Conservation (phyloP, 129 eudicot genomes). For the Logfia minima region DNA sequence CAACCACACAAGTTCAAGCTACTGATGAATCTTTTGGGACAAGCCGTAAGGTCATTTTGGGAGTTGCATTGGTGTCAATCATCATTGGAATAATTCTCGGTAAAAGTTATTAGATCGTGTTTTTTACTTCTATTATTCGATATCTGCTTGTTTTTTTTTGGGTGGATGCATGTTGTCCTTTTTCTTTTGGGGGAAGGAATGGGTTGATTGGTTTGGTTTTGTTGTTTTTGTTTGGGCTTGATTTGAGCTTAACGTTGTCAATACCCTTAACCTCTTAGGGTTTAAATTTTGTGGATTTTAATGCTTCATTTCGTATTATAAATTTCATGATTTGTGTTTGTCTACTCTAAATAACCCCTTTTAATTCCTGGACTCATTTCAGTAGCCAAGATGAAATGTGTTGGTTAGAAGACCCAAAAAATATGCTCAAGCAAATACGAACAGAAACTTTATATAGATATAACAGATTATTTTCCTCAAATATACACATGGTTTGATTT, state of each 20-base stretch:
- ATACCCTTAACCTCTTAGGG: constrained; percentile 34
- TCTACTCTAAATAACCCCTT: neutral
- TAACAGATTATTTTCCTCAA: too few species aligned
- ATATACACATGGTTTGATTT: too few species aligned
- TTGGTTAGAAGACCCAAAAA: neutral
- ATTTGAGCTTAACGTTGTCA: constrained; percentile 28
- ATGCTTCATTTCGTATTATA: constrained; percentile 23
- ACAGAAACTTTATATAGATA: too few species aligned
- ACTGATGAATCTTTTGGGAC: constrained; percentile 47
- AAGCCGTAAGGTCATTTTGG: constrained; percentile 63
- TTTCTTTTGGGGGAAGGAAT: constrained; percentile 11
- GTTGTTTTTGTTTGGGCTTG: constrained; percentile 27
- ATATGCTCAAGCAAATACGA: neutral
- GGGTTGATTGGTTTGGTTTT: constrained; percentile 31
- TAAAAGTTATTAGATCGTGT: constrained; percentile 55
- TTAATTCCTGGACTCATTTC: neutral
- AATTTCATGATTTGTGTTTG: constrained; percentile 24
- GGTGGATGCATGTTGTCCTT: constrained; percentile 9
- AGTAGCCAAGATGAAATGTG: neutral
- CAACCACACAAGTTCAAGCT: constrained; percentile 41
- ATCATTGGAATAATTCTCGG: constrained; percentile 81
- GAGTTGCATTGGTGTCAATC: constrained; percentile 78
- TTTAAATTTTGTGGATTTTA: constrained; percentile 29
- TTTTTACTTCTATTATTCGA: constrained; percentile 16
- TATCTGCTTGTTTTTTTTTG: constrained; percentile 13